Conservation (phyloP, 139 green algal species). For the Closterium sp. region DNA sequence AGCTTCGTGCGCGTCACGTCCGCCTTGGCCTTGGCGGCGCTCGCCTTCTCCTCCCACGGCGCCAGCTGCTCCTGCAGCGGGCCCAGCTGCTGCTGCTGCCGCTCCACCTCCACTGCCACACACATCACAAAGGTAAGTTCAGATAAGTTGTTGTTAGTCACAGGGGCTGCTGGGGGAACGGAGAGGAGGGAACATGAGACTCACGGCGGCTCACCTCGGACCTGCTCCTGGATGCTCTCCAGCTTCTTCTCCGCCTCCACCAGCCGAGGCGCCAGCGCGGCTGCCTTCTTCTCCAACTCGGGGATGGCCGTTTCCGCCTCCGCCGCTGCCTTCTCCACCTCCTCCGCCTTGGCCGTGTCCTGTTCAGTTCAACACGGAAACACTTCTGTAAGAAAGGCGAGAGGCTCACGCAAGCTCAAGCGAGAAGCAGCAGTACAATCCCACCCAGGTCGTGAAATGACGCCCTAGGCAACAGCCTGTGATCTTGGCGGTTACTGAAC, state of each 20-base stretch:
- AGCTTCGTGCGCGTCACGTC: constrained; percentile 55
- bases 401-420: background rate
- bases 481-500: background rate
- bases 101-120: constrained; percentile 72
- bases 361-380: constrained; percentile 15
- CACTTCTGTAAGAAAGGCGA: background rate
- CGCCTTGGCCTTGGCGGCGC: constrained; percentile 61
- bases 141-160: background rate
- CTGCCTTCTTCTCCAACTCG: constrained; percentile 63
- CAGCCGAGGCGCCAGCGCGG: constrained; percentile 51
- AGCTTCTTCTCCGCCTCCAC: constrained; percentile 58
- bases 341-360: constrained; percentile 34
- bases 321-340: constrained; percentile 28
- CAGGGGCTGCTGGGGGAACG: background rate
- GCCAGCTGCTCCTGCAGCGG: constrained; percentile 70
- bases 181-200: background rate
- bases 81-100: constrained; percentile 49
- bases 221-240: constrained; percentile 67
- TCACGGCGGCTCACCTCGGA: constrained; percentile 61
- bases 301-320: constrained; percentile 28
- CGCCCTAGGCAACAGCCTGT: background rate
- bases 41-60: constrained; percentile 80
- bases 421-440: no score
- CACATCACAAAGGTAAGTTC: background rate
- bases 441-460: no score